Evolutionary conservation across 495 filamentous ascomycete species (phyloP).

Genomic region (Penicillium ochrochloron): DNA sequence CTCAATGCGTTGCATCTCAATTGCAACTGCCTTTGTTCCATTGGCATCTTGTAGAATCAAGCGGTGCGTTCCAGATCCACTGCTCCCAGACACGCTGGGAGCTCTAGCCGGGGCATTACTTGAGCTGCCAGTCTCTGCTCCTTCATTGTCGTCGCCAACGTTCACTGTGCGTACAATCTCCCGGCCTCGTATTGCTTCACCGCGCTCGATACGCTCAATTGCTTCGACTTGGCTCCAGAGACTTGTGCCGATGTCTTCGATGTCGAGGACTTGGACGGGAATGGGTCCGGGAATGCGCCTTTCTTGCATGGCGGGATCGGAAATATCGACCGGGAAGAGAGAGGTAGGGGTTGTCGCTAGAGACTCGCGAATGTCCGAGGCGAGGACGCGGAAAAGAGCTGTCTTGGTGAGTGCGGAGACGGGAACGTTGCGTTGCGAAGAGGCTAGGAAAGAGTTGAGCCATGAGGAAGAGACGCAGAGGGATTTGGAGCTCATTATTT

Average conservation of each 20-base stretch:
- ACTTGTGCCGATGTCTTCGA: constrained; percentile 79
- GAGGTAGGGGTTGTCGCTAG: constrained; percentile 52
- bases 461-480: constrained; percentile 49
- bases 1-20: constrained; percentile 72
- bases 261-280: constrained; percentile 79
- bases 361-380: constrained; percentile 72
- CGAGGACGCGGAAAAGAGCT: constrained; percentile 78
- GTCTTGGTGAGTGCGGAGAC: constrained; percentile 75
- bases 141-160: constrained; percentile 50
- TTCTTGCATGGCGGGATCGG: constrained; percentile 57
- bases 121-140: constrained; percentile 29
- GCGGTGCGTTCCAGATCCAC: constrained; percentile 68
- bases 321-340: constrained; percentile 62
- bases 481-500: constrained; percentile 48
- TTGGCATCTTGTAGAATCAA: constrained; percentile 79
- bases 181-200: constrained; percentile 78
- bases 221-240: constrained; percentile 85
- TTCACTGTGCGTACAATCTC: constrained; percentile 78
- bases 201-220: constrained; percentile 80
- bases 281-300: constrained; percentile 60
- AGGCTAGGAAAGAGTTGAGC: constrained; percentile 48
- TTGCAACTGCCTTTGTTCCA: constrained; percentile 68
- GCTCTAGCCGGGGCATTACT: constrained; percentile 12
- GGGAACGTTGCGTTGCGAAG: constrained; percentile 60
- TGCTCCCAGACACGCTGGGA: constrained; percentile 30